phyloP scores from a whole-genome alignment of 495 filamentous ascomycete species.

The Lophium mytilinum region DNA sequence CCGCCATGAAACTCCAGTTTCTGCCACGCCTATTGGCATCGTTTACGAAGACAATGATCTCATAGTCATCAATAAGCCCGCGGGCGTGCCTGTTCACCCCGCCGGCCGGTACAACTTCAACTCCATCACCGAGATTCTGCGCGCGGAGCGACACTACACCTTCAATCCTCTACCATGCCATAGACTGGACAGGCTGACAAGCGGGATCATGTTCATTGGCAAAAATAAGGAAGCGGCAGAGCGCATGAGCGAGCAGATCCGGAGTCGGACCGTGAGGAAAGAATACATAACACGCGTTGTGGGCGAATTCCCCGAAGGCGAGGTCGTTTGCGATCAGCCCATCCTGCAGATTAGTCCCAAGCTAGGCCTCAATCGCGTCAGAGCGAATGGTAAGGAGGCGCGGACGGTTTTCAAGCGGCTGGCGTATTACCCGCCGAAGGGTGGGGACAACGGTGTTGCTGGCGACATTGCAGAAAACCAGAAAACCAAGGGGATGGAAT shows the following conservation, averaged over 20 bases:
- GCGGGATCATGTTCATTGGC: constrained; percentile 94
- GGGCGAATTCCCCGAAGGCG: constrained; percentile 72
- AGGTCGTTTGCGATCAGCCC: constrained; percentile 82
- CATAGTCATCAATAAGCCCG: constrained; percentile 93
- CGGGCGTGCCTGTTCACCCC: constrained; percentile 88
- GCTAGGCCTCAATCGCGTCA: constrained; percentile 83
- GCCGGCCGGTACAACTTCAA: constrained; percentile 95
- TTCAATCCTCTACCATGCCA: constrained; percentile 83
- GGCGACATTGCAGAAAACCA: constrained; percentile 19
- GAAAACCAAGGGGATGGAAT: constrained; percentile 25
- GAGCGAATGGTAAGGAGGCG: constrained; percentile 84
- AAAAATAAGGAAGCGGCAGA: constrained; percentile 77
- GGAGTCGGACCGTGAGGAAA: constrained; percentile 70
- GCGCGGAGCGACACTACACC: constrained; percentile 58
- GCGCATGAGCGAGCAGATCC: constrained; percentile 60
- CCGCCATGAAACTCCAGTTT: constrained; percentile 90
- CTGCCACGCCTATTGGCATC: constrained; percentile 65
- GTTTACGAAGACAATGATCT: constrained; percentile 86
- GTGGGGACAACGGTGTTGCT: not conserved
- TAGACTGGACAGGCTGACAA: constrained; percentile 85
- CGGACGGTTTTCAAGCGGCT: constrained; percentile 83
- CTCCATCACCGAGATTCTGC: constrained; percentile 86
- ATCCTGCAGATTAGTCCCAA: constrained; percentile 93
- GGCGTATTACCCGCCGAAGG: constrained; percentile 64
- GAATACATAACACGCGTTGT: constrained; percentile 90